phyloP scores from a whole-genome alignment of 805 yeast species.

The Ogataea ganodermae region DNA sequence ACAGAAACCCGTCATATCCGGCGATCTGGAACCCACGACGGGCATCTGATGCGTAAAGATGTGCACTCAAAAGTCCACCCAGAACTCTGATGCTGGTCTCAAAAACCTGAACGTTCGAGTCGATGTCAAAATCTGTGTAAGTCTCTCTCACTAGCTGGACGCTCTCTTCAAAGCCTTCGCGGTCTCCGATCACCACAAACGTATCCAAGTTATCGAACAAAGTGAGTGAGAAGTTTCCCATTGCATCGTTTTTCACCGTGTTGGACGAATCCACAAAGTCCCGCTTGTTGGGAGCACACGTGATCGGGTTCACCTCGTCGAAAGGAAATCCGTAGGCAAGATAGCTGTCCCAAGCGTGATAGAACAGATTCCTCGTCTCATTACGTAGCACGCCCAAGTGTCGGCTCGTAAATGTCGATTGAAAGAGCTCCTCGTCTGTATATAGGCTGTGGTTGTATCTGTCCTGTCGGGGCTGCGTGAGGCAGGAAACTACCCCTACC shows the following conservation, averaged over 20 bases:
- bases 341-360: conserved; percentile 76
- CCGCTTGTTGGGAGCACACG: conserved; percentile 69
- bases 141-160: conserved; percentile 41
- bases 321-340: conserved; percentile 70
- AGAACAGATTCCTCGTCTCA: conserved; percentile 59
- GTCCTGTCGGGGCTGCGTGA: not conserved
- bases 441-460: conserved; percentile 6
- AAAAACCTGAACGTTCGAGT: conserved; percentile 82
- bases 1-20: conserved; percentile 70
- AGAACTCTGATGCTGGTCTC: conserved; percentile 80
- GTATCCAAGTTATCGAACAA: conserved; percentile 80
- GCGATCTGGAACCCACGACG: conserved; percentile 42
- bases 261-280: conserved; percentile 56
- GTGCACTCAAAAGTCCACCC: conserved; percentile 82
- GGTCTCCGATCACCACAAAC: conserved; percentile 69
- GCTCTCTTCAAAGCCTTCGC: conserved; percentile 51
- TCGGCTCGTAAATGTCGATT: conserved; percentile 28
- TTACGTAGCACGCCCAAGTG: conserved; percentile 33
- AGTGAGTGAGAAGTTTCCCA: conserved; percentile 83
- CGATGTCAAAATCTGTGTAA: conserved; percentile 53
- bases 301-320: conserved; percentile 77
- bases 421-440: conserved; percentile 24
- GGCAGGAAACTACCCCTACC: not conserved
- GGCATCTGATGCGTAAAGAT: conserved; percentile 62
- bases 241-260: conserved; percentile 70